Base-by-base conservation (phyloP, 805 yeast species). In the Barnettozyma salicaria region DNA sequence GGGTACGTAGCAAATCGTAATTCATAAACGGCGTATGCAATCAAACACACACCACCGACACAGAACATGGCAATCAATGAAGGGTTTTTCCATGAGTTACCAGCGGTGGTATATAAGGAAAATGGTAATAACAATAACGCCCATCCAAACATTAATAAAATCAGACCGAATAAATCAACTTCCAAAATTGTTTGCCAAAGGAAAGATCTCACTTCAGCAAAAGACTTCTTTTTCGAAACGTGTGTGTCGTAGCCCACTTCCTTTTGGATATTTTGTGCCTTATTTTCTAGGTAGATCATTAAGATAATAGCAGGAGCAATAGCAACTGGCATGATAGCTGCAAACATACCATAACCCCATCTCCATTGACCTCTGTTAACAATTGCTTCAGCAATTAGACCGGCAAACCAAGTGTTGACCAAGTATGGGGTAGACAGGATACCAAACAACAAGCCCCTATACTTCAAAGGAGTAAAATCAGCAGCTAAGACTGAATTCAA, bases 341-440 rank as follows among this genome's bases (percentile, higher is more conserved):
- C 63, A 58, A 72, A 72, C 55, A 69, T 61, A 34, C 74, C 74
- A 46, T 64, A 70, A 19, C 75, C 78, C 71, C 72, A 67, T 52
- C 75, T 61, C 79, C 79, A 74, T 29, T 64, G 61, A 8, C 25
- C 19, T 19, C 22, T 19, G 11, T 32, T 19, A 17, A 37, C 27
- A 14, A 28, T n/a, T n/a, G n/a, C 33, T 5, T 49, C 44, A 8
- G 52, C 65, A 41, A 65, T 63, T 5, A 50, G 55, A 36, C 72
- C 73, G n/a, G 68, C 49, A 40, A 64, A 51, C 70, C 70, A 68
- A 17, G 64, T 56, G 36, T 60, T 68, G 42, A 62, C 56, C 37
- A 67, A 47, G 43, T 53, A 68, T 17, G 74, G 74, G 10, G 64
- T 41, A 26, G 64, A 50, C 8, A 65, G 58, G 12, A 67, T 34